Percentiles rank a stretch among this genome's conserved stretches.
phyloP scores from a whole-genome alignment of 768 basidiomycete genomes.

The Lyophyllum atratum region DNA sequence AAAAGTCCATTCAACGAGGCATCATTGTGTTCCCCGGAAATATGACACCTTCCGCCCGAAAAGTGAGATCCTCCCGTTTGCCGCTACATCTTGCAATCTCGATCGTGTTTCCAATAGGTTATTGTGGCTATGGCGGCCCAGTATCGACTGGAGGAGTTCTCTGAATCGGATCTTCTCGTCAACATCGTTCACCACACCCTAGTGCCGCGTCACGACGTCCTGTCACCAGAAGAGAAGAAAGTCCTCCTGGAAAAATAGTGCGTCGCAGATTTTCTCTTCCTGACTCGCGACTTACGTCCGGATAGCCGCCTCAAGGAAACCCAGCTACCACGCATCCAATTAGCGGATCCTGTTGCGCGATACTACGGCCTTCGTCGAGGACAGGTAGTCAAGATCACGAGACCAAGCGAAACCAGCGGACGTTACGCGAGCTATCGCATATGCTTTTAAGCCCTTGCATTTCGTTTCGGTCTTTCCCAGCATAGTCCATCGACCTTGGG shows the following conservation, averaged over 20 bases:
- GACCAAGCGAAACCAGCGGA: slow-evolving; percentile 96
- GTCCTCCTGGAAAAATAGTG: slow-evolving; percentile 90
- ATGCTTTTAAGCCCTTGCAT: slow-evolving; percentile 58
- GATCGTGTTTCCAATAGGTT: slow-evolving; percentile 53
- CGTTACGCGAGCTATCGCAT: slow-evolving; percentile 92
- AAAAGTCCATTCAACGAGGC: slow-evolving; percentile 86
- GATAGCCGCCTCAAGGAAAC: slow-evolving; percentile 94
- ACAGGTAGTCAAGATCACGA: slow-evolving; percentile 97
- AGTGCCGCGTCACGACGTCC: slow-evolving; percentile 90
- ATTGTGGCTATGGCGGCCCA: slow-evolving; percentile 87
- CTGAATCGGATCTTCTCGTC: slow-evolving; percentile 93
- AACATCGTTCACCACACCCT: slow-evolving; percentile 97
- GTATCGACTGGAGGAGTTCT: slow-evolving; percentile 93
- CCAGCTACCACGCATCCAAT: slow-evolving; percentile 94
- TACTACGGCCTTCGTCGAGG: slow-evolving; percentile 96
- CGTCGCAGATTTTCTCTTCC: slow-evolving; percentile 33
- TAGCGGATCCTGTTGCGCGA: slow-evolving; percentile 96
- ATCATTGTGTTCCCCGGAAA: slow-evolving; percentile 95
- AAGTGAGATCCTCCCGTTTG: slow-evolving; percentile 50
- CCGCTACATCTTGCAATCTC: slow-evolving; percentile 11
- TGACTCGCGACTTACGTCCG: slow-evolving; percentile 16
- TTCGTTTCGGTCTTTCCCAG: background rate
- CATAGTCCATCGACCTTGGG: slow-evolving; percentile 1
- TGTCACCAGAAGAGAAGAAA: slow-evolving; percentile 85
- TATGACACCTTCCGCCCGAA: slow-evolving; percentile 96